phyloP scores from a whole-genome alignment of 2,329 filamentous ascomycete genomes.

The Penicillium nordicum region DNA sequence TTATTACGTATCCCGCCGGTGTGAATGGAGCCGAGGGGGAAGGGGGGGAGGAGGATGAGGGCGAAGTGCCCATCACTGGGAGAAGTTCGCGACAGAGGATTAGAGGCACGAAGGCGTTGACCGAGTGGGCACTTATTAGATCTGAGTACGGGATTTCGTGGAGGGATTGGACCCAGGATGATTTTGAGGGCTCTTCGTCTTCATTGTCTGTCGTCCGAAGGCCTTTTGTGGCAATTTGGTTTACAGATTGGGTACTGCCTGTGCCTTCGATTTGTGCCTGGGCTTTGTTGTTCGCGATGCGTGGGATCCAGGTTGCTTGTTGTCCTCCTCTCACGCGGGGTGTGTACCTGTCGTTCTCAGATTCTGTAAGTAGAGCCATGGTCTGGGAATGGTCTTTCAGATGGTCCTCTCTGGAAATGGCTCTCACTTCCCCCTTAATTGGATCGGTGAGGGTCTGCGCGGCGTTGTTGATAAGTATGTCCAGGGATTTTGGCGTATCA shows the following conservation, averaged over 20 bases:
- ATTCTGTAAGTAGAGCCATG: not conserved
- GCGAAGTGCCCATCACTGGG: constrained; percentile 7
- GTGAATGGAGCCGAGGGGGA: not conserved
- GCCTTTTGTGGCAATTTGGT: constrained; percentile 17
- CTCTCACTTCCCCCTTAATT: constrained; percentile 27
- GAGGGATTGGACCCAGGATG: constrained; percentile 38
- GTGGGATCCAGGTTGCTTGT: constrained; percentile 15
- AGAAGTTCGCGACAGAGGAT: constrained; percentile 40
- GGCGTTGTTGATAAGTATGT: constrained; percentile 42
- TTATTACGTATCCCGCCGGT: constrained; percentile 25
- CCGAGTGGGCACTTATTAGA: constrained; percentile 37
- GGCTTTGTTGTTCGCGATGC: constrained; percentile 8
- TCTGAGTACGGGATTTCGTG: constrained; percentile 41
- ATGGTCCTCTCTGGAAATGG: constrained; percentile 24
- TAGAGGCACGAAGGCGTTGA: constrained; percentile 40
- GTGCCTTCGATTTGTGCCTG: constrained; percentile 31
- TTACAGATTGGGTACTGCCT: constrained; percentile 14
- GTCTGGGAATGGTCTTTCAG: constrained; percentile 9
- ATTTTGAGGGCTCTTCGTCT: constrained; percentile 13
- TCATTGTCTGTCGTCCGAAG: constrained; percentile 4
- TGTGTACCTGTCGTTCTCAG: constrained; percentile 5
- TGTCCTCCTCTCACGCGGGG: constrained; percentile 16
- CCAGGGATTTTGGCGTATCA: constrained; percentile 11
- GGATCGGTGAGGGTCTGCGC: constrained; percentile 41
- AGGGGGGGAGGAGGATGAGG: not conserved